These are phyloP conservation scores for Xerocomellus chrysenteron DNA, from an alignment of 768 basidiomycete genomes.

Conservation along the genomic window DNA sequence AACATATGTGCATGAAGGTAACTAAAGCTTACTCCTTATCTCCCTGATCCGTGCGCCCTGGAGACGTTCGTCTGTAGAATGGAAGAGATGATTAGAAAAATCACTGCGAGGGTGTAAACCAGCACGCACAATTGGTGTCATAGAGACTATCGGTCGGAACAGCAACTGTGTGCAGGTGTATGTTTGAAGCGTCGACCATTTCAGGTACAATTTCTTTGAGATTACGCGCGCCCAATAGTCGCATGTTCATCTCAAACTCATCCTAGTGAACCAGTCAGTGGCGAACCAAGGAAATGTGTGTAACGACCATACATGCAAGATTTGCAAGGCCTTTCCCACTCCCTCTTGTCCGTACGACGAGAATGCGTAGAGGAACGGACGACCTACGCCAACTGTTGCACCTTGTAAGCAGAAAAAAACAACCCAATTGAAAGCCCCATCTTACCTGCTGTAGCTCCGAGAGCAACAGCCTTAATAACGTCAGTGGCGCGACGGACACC, in stretches of 20 bases:
- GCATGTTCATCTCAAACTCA: slow-evolving; percentile 98
- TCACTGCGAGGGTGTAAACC: background rate
- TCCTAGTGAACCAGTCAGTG: slow-evolving; percentile 50
- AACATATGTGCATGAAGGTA: background rate
- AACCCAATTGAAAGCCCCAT: background rate
- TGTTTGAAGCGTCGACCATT: slow-evolving; percentile 85
- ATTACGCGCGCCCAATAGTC: slow-evolving; percentile 81
- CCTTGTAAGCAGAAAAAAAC: slow-evolving; percentile 7
- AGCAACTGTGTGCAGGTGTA: slow-evolving; percentile 61
- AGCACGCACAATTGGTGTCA: slow-evolving; percentile 72
- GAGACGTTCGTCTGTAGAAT: slow-evolving; percentile 42
- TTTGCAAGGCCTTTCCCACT: slow-evolving; percentile 77
- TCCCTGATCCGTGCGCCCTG: slow-evolving; percentile 42
- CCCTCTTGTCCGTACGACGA: slow-evolving; percentile 88
- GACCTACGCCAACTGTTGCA: slow-evolving; percentile 68
- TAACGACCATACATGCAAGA: slow-evolving; percentile 55
- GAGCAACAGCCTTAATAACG: slow-evolving; percentile 82
- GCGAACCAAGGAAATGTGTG: background rate
- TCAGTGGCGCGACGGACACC: slow-evolving; percentile 91
- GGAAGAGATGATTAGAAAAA: slow-evolving; percentile 1
- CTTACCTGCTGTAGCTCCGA: slow-evolving; percentile 83
- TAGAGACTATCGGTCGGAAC: slow-evolving; percentile 78
- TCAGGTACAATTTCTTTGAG: slow-evolving; percentile 77
- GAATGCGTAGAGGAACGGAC: slow-evolving; percentile 87
- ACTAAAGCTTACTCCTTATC: slow-evolving; percentile 39